Conservation (phyloP, 495 filamentous ascomycete species). For the Cercophora scortea region DNA sequence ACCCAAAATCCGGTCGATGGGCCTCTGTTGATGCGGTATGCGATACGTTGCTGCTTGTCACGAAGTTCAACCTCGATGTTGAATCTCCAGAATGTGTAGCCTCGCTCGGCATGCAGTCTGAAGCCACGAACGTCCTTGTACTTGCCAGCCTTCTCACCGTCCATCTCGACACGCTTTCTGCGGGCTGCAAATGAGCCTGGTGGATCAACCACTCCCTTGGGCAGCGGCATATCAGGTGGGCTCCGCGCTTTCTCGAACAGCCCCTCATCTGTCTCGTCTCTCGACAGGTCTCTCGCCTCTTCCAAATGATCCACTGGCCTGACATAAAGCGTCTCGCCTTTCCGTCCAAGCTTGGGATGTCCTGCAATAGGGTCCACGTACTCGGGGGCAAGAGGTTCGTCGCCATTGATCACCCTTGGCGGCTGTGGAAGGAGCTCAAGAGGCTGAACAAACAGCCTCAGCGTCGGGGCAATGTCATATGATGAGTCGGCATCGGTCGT, state of each 20-base stretch:
- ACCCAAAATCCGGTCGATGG: constrained; percentile 93
- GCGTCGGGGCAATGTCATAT: constrained; percentile 66
- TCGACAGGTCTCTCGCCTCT: constrained; percentile 65
- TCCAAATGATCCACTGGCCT: constrained; percentile 76
- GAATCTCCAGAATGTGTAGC: constrained; percentile 95
- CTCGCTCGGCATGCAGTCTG: constrained; percentile 75
- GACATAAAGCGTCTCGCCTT: constrained; percentile 74
- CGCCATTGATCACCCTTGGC: constrained; percentile 56
- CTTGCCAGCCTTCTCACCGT: constrained; percentile 69
- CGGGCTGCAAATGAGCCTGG: constrained; percentile 40
- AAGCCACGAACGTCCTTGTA: constrained; percentile 74
- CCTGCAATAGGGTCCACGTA: constrained; percentile 88
- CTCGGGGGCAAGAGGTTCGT: constrained; percentile 62
- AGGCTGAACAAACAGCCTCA: constrained; percentile 79
- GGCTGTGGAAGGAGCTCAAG: constrained; percentile 81
- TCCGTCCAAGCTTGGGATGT: constrained; percentile 70
- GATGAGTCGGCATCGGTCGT: constrained; percentile 74
- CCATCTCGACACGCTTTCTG: constrained; percentile 37
- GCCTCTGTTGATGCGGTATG: constrained; percentile 90
- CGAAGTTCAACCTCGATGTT: constrained; percentile 84
- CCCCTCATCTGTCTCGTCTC: constrained; percentile 68
- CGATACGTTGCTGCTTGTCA: constrained; percentile 69
- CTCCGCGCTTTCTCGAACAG: constrained; percentile 57
- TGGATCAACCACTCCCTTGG: constrained; percentile 24
- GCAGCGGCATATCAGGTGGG: constrained; percentile 27